Base-by-base conservation (phyloP, 176 grass and related monocot species). In the Areca catechu region DNA sequence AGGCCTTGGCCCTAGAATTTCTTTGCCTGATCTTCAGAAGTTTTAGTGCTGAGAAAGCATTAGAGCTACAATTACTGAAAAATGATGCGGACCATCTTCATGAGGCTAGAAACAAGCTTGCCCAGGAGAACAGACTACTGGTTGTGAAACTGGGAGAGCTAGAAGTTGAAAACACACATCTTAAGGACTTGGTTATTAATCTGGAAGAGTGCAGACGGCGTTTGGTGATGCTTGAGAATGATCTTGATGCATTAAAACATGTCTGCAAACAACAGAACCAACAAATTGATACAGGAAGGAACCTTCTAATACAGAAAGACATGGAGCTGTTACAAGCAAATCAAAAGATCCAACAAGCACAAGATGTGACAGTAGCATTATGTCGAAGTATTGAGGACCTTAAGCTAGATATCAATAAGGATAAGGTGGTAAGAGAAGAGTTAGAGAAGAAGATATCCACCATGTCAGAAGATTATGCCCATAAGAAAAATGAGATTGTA, bases 1-100 rank as follows among this genome's bases (percentile, higher is more conserved):
- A 88, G 51, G 77, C 67, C 10, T 68, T 92, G 20, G 76, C 70
- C 48, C 61, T 73, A 57, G 93, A 98, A 57, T 82, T 79, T 60
- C 63, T 92, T 71, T 67, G 54, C 25, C 76, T 78, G 55, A 48
- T 80, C 49, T 82, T 97, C 54, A 82, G 21, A 78, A 87, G 62
- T 21, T 71, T 77, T 71, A 76, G 66, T 52, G 62, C 78, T 50
- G 93, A 91, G 76, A 91, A 62, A 66, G 74, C 74, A 62, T 70
- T 66, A 37, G 71, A 90, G 22, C 22, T 85, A 51, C 61, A 24
- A 55, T 68, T 62, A 61, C 57, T 89, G 67, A 77, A 67, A 80
- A 1, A 28, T 66, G 63, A 66, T 52, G 52, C 22, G 16, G 70
- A 74, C 27, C 74, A 58, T 73, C 80, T 89, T 24, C 81, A 77